A percentile compares a stretch with the other conserved stretches of the same genome.
Evolutionary conservation across 352 stramenopile genomes (phyloP).

Genomic region (Globisporangium canariense): DNA sequence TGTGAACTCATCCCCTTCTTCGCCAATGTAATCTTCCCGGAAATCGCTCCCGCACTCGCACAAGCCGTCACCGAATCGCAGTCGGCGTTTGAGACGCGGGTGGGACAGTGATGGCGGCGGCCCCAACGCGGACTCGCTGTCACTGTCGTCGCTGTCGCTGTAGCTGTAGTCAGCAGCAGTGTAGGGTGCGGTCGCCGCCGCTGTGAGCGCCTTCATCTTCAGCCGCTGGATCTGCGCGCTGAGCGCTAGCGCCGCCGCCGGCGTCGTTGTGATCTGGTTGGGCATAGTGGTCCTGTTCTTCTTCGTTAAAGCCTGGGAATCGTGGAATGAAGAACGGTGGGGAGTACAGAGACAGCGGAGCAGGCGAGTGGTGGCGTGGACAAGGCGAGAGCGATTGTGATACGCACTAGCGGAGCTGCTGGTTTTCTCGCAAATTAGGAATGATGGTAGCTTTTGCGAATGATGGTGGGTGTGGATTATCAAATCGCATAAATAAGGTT

Average conservation of each 20-base stretch:
- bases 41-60: constrained; percentile 5
- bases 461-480: background rate
- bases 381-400: constrained; percentile 9
- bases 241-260: constrained; percentile 6
- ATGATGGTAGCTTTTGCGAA: constrained; percentile 10
- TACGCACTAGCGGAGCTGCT: background rate
- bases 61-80: constrained; percentile 2
- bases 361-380: background rate
- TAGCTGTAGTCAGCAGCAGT: background rate
- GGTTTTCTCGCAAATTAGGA: constrained; percentile 1
- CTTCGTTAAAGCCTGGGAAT: background rate
- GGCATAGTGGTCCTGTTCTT: background rate
- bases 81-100: constrained; percentile 4
- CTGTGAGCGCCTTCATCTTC: constrained; percentile 7
- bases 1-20: constrained; percentile 5
- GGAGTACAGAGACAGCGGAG: background rate
- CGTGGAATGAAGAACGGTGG: constrained; percentile 1
- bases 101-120: background rate
- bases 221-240: constrained; percentile 7
- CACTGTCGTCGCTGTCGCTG: background rate
- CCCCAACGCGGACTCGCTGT: background rate
- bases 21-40: background rate
- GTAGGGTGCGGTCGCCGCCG: background rate
- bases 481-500: background rate
- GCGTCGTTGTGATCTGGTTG: background rate